Base-by-base conservation (phyloP, 2,329 filamentous ascomycete species). In the Aspergillus sp. region DNA sequence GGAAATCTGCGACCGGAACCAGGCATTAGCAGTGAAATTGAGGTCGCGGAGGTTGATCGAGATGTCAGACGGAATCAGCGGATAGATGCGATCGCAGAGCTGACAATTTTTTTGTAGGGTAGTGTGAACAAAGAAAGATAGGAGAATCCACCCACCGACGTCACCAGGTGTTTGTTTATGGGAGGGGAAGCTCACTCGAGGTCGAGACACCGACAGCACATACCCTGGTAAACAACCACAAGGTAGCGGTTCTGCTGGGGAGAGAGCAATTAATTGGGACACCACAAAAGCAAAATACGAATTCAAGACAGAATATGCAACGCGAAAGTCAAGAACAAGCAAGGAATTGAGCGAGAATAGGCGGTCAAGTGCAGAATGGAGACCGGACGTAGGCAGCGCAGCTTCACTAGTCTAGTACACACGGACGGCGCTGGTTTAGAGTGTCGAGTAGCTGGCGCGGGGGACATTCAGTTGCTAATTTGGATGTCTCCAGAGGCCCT, bases 1-100 rank as follows among this genome's bases (percentile, higher is more conserved):
- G 72, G 72, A 68, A 68, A 59, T 64, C 63, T 68, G 58, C 42
- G 54, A 61, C 53, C 53, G 49, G 52, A 48, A 59, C 15, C 32
- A 23, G 30, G 15, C 19, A 47, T 66, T 59, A 66, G 64, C 63
- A 66, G 58, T 21, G 21, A 57, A 41, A 39, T 27, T 23, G 32
- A 38, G 36, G 17, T n/a, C 30, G 60, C 58, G 60, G 58, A 30
- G 38, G 36, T n/a, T 59, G 49, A 54, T 55, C 54, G 50, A 62
- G 19, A 54, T 56, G 66, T 63, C 63, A 66, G 38, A 54, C 36
- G 13, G 32, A 7, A 27, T 38, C 21, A 47, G 7, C 41, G 8
- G 17, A 21, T 13, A 36, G 17, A 21, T 38, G 30, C 38, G 48
- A 50, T 30, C 25, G 23, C 25, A n/a, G 8, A 50, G 47, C 19